Evolutionary conservation across 352 stramenopile species (phyloP), one percentile per base, ranked within the genome.

Genomic region (Phytophthora litchii): DNA sequence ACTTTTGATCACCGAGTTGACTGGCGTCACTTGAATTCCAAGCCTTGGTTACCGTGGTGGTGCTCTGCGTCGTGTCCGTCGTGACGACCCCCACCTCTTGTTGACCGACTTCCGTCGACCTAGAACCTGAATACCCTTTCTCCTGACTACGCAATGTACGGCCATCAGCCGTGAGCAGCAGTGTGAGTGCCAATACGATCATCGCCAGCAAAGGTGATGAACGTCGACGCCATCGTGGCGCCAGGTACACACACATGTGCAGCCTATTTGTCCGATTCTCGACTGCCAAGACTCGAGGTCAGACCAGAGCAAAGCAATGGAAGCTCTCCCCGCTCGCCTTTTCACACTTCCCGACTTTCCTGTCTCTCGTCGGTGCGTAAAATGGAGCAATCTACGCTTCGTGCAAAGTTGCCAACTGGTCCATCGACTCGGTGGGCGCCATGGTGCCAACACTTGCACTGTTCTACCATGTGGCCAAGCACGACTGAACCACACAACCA

Each of bases 191-290:
- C 27, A 63, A 21, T 31, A 62, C 41, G 21, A 63, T 4, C 27
- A 21, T 19, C 37, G 16, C 27, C 41, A 56, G 40, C 11, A 59
- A 6, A 23, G 10, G 23, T 20, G 38, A 20, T 20, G 44, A 45
- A 13, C 50, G 60, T 53, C 65, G 37, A 34, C 65, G 53, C 65
- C 65, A 70, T 64, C 65, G 61, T 20, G 65, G 54, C 29, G 60
- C 60, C 44, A 74, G 42, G 40, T 74, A 59, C 45, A 60, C 54
- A 46, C 48, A 66, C 65, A 74, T 74, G n/a, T 45, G 40, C 46
- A 21, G 43, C 48, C 31, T 57, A 29, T 13, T 47, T 17, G 31
- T 65, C 35, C 16, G 35, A 36, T 68, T 68, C 51, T 64, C 51
- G 52, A 64, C 48, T 65, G 46, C 23, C 64, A 65, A 67, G 49